Conservation (phyloP, 306 rosid species). For the Medicago truncatula region MtrunA17r5.0-ANR NC_053045.1:51624001-51624500, state of each 20-base stretch:
- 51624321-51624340: no score
- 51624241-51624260: background rate
- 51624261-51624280: no score
- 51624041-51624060: conserved; percentile 2
- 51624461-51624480: no score
- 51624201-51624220: background rate
- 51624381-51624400: no score
- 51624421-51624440: no score
- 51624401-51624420: no score
- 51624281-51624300: no score
- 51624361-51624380: no score
- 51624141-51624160: conserved; percentile 35
- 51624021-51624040: background rate
- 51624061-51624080: background rate
- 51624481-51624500: no score
- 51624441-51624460: no score
- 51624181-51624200: background rate
- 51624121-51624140: conserved; percentile 6
- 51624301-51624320: no score
- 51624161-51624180: background rate
- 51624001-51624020: background rate
- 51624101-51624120: background rate
- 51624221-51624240: background rate
- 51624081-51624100: background rate
- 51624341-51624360: no score